phyloP scores from a whole-genome alignment of 1,139 yeast species.

The Blastobotrys niveus region DNA sequence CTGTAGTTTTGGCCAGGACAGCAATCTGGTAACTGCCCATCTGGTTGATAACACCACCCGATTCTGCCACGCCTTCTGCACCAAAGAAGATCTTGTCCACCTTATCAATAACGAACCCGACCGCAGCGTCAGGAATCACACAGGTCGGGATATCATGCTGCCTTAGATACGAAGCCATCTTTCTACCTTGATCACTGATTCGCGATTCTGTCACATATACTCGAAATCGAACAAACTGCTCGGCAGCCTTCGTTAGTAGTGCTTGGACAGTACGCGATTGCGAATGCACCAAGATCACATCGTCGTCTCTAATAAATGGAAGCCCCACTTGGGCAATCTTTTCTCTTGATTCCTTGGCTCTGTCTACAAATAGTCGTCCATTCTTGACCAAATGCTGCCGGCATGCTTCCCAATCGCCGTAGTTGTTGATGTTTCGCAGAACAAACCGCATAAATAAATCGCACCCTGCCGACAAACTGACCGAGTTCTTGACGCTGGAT shows the following conservation, averaged over 20 bases:
- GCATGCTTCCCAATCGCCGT: conserved; percentile 96
- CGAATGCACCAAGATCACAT: conserved; percentile 82
- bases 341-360: conserved; percentile 86
- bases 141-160: conserved; percentile 86
- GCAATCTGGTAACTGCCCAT: conserved; percentile 96
- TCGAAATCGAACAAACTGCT: conserved; percentile 70
- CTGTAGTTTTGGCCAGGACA: conserved; percentile 81
- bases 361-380: conserved; percentile 83
- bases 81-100: conserved; percentile 94
- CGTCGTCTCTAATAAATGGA: conserved; percentile 90
- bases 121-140: conserved; percentile 87
- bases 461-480: conserved; percentile 94
- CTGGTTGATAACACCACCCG: conserved; percentile 96
- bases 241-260: conserved; percentile 67
- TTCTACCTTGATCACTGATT: conserved; percentile 74
- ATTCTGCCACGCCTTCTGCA: conserved; percentile 98
- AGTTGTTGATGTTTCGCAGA: conserved; percentile 76
- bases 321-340: conserved; percentile 85
- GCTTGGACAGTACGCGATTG: conserved; percentile 85
- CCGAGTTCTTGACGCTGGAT: conserved; percentile 77
- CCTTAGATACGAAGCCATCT: conserved; percentile 65
- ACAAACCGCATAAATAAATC: conserved; percentile 94
- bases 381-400: conserved; percentile 82
- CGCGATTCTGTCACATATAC: conserved; percentile 92
- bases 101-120: conserved; percentile 85